These are phyloP conservation scores for Cornus kousa DNA, from an alignment of 148 eudicot species.

Conservation along the genomic window DNA sequence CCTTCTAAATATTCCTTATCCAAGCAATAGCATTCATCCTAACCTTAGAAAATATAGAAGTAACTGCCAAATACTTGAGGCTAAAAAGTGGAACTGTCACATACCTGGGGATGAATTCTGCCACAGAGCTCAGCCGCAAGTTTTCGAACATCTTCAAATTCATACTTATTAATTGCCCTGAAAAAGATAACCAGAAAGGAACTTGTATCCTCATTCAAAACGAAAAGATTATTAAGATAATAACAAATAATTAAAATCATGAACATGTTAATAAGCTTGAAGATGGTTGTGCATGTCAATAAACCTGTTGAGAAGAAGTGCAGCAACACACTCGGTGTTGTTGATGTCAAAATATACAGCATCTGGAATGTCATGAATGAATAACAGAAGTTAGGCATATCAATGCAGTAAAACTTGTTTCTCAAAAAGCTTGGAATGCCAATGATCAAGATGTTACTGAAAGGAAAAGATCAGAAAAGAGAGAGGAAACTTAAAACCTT, in stretches of 20 bases:
- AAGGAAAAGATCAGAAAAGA: too few species aligned
- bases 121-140: constrained; percentile 92
- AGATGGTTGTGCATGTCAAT: constrained; percentile 1
- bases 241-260: neutral
- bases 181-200: neutral
- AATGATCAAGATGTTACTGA: too few species aligned
- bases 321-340: constrained; percentile 43
- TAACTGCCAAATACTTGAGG: neutral
- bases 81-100: neutral
- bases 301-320: constrained; percentile 56
- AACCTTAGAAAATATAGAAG: neutral
- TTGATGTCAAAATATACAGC: constrained; percentile 16
- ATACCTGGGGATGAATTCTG: constrained; percentile 72
- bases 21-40: neutral
- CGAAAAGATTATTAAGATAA: neutral
- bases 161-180: constrained; percentile 64
- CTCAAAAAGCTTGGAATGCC: neutral
- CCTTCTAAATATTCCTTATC: neutral
- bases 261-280: neutral
- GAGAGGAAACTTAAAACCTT: too few species aligned
- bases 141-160: constrained; percentile 77
- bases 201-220: constrained; percentile 7
- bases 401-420: neutral
- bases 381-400: constrained; percentile 2
- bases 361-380: constrained; percentile 21